phyloP scores from a whole-genome alignment of 139 green algal genomes.

The Klebsormidium nitens region DNA sequence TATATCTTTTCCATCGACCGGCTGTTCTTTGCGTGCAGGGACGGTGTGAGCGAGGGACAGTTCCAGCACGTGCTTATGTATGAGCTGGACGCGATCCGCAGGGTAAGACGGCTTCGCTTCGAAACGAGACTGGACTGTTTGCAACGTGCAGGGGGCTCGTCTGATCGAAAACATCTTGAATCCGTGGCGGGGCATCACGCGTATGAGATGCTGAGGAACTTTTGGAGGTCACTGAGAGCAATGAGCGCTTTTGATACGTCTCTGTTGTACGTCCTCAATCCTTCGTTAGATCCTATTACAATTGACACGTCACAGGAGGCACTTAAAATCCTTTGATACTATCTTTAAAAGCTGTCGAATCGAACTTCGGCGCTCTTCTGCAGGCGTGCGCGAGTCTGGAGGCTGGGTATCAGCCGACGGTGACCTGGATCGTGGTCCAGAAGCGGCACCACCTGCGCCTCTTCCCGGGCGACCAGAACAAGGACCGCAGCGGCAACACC shows the following conservation, averaged over 20 bases:
- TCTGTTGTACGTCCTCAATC: background rate
- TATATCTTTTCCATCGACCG: too few relatives aligned
- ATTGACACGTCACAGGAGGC: too few relatives aligned
- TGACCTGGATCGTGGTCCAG: conserved; percentile 74
- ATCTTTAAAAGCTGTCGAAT: too few relatives aligned
- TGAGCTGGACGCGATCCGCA: conserved; percentile 17
- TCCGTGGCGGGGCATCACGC: background rate
- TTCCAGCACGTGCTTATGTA: conserved; percentile 62
- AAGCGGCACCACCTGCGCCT: conserved; percentile 64
- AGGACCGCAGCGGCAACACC: conserved; percentile 23
- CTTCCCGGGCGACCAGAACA: conserved; percentile 15
- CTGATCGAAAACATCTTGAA: too few relatives aligned
- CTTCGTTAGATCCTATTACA: background rate
- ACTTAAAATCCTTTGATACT: too few relatives aligned
- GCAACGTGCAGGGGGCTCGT: background rate
- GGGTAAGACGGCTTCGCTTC: background rate
- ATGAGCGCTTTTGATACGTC: background rate
- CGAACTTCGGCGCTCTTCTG: too few relatives aligned
- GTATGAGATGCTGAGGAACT: background rate
- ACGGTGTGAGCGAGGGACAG: conserved; percentile 78
- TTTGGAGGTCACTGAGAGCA: background rate
- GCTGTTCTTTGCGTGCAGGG: conserved; percentile 48
- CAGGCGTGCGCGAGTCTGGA: conserved; percentile 25
- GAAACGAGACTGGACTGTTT: too few relatives aligned
- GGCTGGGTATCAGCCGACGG: conserved; percentile 45